Percentiles rank a stretch among this genome's conserved stretches.
Conservation (phyloP, 805 yeast species). For the Cephaloascus albidus region DNA sequence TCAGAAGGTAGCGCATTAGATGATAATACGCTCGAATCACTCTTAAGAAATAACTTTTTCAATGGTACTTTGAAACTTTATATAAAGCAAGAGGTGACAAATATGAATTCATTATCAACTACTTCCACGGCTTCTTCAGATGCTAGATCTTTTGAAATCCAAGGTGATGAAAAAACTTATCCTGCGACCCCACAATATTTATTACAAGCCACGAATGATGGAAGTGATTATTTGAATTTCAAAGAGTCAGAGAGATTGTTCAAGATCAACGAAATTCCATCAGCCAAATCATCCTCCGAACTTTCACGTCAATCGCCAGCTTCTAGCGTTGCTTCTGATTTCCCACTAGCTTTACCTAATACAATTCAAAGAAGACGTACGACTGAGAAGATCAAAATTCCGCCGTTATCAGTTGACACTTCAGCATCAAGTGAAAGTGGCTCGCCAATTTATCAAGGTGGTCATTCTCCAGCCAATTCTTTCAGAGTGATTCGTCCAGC, state of each 20-base stretch:
- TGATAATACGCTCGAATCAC: constrained; percentile 30
- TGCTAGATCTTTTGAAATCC: constrained; percentile 43
- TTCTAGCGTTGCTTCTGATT: constrained; percentile 1
- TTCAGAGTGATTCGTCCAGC: constrained; percentile 62
- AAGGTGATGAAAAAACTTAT: constrained; percentile 30
- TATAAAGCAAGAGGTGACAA: constrained; percentile 5
- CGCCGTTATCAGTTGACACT: constrained; percentile 10
- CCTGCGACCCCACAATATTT: constrained; percentile 67
- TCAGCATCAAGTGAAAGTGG: constrained; percentile 1
- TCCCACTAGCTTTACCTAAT: constrained; percentile 10
- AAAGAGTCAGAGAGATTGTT: constrained; percentile 24
- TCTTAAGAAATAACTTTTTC: constrained; percentile 23
- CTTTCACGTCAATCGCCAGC: constrained; percentile 11
- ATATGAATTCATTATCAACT: constrained; percentile 12
- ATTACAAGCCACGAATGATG: constrained; percentile 32
- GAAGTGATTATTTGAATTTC: constrained; percentile 40
- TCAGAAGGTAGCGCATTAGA: constrained; percentile 48
- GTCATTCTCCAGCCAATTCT: constrained; percentile 18
- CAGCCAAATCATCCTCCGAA: constrained; percentile 15
- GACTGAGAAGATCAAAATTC: constrained; percentile 4
- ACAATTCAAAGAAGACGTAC: background rate
- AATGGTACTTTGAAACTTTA: constrained; percentile 12
- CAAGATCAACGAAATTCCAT: constrained; percentile 6
- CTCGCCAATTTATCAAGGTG: background rate
- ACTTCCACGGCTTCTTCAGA: constrained; percentile 44